Evolutionary conservation across 305 asterid species (phyloP), one percentile per base, ranked within the genome.

Genomic region (Fraxinus floribunda): DNA sequence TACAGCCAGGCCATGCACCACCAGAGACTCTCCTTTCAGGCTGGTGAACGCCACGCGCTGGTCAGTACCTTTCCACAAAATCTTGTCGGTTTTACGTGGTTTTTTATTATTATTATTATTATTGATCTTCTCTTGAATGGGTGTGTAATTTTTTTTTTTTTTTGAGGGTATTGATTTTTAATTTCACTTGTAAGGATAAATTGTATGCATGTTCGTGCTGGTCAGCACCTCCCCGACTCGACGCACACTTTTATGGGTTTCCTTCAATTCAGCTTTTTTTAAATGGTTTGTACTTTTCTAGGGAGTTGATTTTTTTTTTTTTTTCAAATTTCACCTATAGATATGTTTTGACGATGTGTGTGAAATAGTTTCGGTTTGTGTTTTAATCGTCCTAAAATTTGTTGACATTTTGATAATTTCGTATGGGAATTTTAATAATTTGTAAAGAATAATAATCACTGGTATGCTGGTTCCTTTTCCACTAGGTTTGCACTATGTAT

Each of bases 21-120:
- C 18, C 92, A 89, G 52, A 85, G 86, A 66, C 90, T 88, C 74
- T 89, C 92, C 46, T 89, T 88, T 7, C 91, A 86, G 78, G 89
- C 92, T 76, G 92, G 92, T 34, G 92, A 89, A 85, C 92, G 91
- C 77, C 89, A 89, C 76, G 90, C 86, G 66, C 72, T 89, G 92
- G 92, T 89, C 55, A 71, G 76, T 9, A 7, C 44, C 26, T n/a
- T n/a, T 15, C 15, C 5, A 32, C 10, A 66, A 52, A 52, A 52
- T 52, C n/a, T 70, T 70, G 39, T 70, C 20, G 39, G 39, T 32
- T 70, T 32, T 30, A 70, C 36, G 2, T 70, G 75, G 39, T 16
- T 49, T 49, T 15, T 49, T 44, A 2, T 29, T 29, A 29, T 29
- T 29, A 29, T 34, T 35, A 35, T 35, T 35, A 35, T 41, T 10